A percentile compares a stretch with the other conserved stretches of the same genome.
Conservation (phyloP, 257 asterid species). For the Coffea canephora region DNA sequence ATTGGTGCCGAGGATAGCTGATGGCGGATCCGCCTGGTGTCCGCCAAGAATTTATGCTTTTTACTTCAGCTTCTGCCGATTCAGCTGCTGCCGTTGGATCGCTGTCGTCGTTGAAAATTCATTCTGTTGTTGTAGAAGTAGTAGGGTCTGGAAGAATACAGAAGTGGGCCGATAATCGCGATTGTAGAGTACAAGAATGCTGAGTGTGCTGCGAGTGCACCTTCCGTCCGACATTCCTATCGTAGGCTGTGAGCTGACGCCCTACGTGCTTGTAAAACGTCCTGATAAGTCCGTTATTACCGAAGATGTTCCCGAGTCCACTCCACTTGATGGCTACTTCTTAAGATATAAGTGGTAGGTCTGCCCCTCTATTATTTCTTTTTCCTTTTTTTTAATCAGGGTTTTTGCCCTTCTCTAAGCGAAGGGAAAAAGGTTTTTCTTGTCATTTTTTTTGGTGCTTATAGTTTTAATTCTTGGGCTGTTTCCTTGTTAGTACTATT, state of each 20-base stretch:
- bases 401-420: background rate
- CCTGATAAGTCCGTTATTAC: conserved; percentile 51
- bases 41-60: conserved; percentile 42
- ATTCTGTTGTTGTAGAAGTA: conserved; percentile 10
- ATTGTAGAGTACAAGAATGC: conserved; percentile 49
- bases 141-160: conserved; percentile 19
- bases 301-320: conserved; percentile 71
- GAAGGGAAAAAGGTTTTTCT: conserved; percentile 11
- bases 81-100: background rate
- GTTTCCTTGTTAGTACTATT: too few species aligned
- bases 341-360: conserved; percentile 80
- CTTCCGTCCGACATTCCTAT: conserved; percentile 96
- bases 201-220: conserved; percentile 88
- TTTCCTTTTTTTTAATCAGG: background rate
- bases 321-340: conserved; percentile 68
- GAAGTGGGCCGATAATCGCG: conserved; percentile 18
- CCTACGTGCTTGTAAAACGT: conserved; percentile 75
- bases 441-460: background rate
- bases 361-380: too few species aligned
- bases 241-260: conserved; percentile 92
- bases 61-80: conserved; percentile 16
- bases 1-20: conserved; percentile 45
- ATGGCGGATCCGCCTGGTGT: conserved; percentile 89
- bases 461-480: background rate
- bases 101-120: background rate